Conservation (phyloP, 108 stramenopile genomes). For the Nitzschia sp. region DNA sequence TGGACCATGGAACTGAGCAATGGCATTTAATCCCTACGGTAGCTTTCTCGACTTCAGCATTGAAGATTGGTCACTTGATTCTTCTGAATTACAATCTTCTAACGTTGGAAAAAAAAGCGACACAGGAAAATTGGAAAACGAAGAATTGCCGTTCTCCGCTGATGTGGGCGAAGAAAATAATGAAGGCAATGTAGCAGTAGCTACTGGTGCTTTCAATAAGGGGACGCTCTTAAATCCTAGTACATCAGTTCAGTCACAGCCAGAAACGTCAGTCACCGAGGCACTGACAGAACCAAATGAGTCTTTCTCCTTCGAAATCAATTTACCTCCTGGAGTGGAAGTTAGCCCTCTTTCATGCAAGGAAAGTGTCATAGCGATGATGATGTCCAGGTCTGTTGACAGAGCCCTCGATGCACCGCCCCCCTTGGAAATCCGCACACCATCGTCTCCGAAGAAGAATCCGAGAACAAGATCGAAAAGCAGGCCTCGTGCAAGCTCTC, state of each 20-base stretch:
- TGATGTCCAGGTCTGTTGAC: slow-evolving; percentile 18
- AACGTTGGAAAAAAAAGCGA: not conserved
- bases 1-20: not conserved
- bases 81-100: too few species aligned
- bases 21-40: slow-evolving; percentile 10
- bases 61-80: slow-evolving; percentile 1
- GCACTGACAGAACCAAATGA: slow-evolving; percentile 6
- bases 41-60: slow-evolving; percentile 6
- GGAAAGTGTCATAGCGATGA: slow-evolving; percentile 19
- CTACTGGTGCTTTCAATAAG: too few species aligned
- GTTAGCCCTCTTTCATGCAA: slow-evolving; percentile 23
- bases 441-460: not conserved
- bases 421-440: not conserved
- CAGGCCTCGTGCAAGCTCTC: not conserved
- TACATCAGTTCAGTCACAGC: slow-evolving; percentile 6
- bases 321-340: slow-evolving; percentile 14
- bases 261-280: slow-evolving; percentile 13
- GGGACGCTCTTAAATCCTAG: not conserved
- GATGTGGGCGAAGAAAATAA: not conserved
- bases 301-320: slow-evolving; percentile 25
- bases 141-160: not conserved
- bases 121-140: not conserved
- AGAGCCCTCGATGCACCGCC: slow-evolving; percentile 6
- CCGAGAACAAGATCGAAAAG: not conserved
- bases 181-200: not conserved